Base-by-base conservation (phyloP, 1,139 yeast genomes). In the Hyphopichia burtonii region DNA sequence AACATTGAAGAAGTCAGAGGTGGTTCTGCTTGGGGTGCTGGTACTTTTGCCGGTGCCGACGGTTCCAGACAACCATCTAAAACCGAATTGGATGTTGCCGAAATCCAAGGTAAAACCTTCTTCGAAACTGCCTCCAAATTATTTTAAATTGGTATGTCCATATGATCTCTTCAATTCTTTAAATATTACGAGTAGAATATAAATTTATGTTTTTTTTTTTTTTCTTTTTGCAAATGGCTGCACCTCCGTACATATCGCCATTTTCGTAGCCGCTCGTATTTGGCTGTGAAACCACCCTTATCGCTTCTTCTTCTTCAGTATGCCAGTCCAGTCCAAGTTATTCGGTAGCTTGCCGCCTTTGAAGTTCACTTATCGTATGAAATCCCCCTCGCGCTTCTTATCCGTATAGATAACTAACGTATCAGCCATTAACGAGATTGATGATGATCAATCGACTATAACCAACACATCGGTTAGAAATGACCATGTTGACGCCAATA, bases 11-110 rank as follows among this genome's bases (percentile, higher is more conserved):
- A 66, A 54, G 54, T 59, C 40, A 73, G 65, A 50, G 74, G 74
- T 44, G 64, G 68, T 27, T 65, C 71, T 39, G 69, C 74, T 37
- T 68, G 70, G 67, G 74, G 74, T 48, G 71, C 74, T 32, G 74
- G 74, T 43, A 53, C 69, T 39, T 62, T 57, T 46, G 72, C 74
- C 31, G 68, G 65, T 36, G 51, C 56, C 15, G 71, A 64, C 45
- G 74, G 74, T 34, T 59, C 68, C 34, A 65, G 74, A 61, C 48
- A 54, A 42, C 69, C 69, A 22, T 48, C 61, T 44, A 54, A 56
- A 28, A 54, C 64, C 47, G 74, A 69, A 51, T 58, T 63, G 54
- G 61, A 60, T 41, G 52, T 69, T 40, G 68, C 68, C 27, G 48
- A 49, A 38, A 50, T 54, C 46, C 74, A 69, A 54, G 75, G 73